phyloP scores from a whole-genome alignment of 805 yeast species.

The Saccharomycopsis schoenii region DNA sequence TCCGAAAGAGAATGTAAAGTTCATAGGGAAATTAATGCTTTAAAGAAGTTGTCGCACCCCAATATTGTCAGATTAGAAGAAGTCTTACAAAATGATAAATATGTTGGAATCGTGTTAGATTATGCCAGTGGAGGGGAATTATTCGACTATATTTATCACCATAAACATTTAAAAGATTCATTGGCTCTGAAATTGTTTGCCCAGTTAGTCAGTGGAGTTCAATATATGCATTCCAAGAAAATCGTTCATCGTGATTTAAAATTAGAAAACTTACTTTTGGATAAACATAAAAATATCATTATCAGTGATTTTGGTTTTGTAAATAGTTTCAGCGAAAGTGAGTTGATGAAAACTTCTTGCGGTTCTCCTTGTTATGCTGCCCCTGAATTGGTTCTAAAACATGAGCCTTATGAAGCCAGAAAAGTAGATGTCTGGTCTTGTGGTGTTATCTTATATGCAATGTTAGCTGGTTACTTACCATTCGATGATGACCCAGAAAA shows the following conservation, averaged over 20 bases:
- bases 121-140: conserved; percentile 97
- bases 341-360: conserved; percentile 87
- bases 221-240: conserved; percentile 75
- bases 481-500: conserved; percentile 96
- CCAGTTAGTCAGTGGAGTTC: conserved; percentile 88
- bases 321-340: conserved; percentile 58
- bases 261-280: conserved; percentile 72
- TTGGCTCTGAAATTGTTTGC: conserved; percentile 84
- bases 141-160: conserved; percentile 82
- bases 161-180: conserved; percentile 77
- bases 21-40: conserved; percentile 85
- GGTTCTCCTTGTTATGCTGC: conserved; percentile 99
- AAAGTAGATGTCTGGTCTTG: conserved; percentile 97
- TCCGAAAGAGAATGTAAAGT: conserved; percentile 82
- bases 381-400: conserved; percentile 80
- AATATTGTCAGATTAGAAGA: conserved; percentile 87
- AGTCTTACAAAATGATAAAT: conserved; percentile 86
- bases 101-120: conserved; percentile 92
- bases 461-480: conserved; percentile 94
- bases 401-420: conserved; percentile 79
- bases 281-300: conserved; percentile 75
- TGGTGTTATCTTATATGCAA: conserved; percentile 91
- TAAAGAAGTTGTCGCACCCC: conserved; percentile 81
- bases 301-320: conserved; percentile 95
- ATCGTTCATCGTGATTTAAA: conserved; percentile 77